Evolutionary conservation across 768 basidiomycete genomes (phyloP).

Genomic region (Lactifluus volemus): DNA sequence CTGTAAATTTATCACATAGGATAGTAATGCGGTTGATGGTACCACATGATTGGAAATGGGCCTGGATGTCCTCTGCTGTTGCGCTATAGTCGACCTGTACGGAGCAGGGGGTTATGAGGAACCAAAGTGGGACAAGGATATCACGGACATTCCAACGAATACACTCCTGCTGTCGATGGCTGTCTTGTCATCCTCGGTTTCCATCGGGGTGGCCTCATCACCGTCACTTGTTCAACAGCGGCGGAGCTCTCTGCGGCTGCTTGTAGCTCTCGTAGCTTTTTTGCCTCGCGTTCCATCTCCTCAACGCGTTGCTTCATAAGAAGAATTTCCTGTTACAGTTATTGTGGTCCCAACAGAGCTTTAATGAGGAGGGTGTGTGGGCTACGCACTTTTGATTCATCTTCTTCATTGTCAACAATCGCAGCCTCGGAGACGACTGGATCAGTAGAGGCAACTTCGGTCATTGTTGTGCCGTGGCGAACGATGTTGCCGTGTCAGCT

Average conservation of each 20-base stretch:
- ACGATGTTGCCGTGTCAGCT: neutral
- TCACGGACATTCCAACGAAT: constrained; percentile 88
- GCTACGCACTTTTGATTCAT: constrained; percentile 28
- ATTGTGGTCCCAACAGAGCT: neutral
- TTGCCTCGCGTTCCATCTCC: constrained; percentile 90
- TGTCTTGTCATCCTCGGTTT: constrained; percentile 79
- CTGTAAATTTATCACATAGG: constrained; percentile 98
- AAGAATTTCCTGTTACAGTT: constrained; percentile 58
- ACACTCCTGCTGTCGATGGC: constrained; percentile 79
- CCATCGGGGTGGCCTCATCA: constrained; percentile 45
- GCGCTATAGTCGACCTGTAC: constrained; percentile 91
- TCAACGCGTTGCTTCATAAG: constrained; percentile 89
- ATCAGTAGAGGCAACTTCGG: constrained; percentile 25
- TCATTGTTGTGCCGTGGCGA: constrained; percentile 22
- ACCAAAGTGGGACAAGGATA: neutral
- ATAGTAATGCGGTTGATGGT: constrained; percentile 99
- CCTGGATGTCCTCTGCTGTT: constrained; percentile 97
- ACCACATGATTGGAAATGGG: constrained; percentile 94
- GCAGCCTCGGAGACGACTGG: constrained; percentile 21
- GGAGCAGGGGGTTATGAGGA: neutral
- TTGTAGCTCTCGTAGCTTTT: constrained; percentile 79
- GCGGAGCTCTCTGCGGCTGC: constrained; percentile 60
- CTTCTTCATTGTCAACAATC: constrained; percentile 29
- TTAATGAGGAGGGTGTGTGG: neutral
- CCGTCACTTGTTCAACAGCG: constrained; percentile 36